phyloP scores from a whole-genome alignment of 2,329 filamentous ascomycete genomes.

The Canariomyces notabilis region DNA sequence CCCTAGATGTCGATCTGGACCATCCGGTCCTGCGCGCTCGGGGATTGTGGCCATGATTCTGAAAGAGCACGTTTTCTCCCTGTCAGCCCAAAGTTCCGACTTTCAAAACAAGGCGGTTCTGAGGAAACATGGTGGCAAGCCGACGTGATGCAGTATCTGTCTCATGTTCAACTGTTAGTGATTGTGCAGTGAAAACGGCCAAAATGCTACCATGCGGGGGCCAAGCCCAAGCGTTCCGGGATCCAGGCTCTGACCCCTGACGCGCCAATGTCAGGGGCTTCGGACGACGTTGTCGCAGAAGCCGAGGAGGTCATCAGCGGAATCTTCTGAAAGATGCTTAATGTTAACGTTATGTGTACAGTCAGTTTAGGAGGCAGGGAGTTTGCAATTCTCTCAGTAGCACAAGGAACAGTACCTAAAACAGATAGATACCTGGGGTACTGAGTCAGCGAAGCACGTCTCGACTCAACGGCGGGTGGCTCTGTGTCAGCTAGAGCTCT shows the following conservation, averaged over 20 bases:
- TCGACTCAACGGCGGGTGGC: too few relatives aligned
- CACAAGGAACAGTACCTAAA: too few relatives aligned
- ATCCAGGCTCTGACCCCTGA: not conserved
- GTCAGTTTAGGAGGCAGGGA: too few relatives aligned
- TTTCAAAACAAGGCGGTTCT: not conserved
- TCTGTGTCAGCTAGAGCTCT: too few relatives aligned
- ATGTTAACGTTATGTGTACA: not conserved
- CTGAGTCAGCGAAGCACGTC: too few relatives aligned
- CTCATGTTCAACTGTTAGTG: constrained; percentile 16
- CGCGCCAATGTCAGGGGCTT: not conserved
- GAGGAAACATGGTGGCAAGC: constrained; percentile 2
- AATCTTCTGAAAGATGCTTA: not conserved
- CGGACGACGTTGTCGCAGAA: not conserved
- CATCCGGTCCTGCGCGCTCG: too few relatives aligned
- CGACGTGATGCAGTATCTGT: constrained; percentile 13
- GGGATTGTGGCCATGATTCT: too few relatives aligned
- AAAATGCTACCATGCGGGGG: constrained; percentile 6
- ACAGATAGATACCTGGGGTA: too few relatives aligned
- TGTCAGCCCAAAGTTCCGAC: constrained; percentile 5
- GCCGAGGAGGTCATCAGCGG: not conserved
- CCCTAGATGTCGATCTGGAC: too few relatives aligned
- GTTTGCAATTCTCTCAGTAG: too few relatives aligned
- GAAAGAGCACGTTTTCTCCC: too few relatives aligned
- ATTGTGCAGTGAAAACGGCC: not conserved
- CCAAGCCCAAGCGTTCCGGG: not conserved